phyloP scores from a whole-genome alignment of 2,329 filamentous ascomycete species.

The Arthroderma sp. region DNA sequence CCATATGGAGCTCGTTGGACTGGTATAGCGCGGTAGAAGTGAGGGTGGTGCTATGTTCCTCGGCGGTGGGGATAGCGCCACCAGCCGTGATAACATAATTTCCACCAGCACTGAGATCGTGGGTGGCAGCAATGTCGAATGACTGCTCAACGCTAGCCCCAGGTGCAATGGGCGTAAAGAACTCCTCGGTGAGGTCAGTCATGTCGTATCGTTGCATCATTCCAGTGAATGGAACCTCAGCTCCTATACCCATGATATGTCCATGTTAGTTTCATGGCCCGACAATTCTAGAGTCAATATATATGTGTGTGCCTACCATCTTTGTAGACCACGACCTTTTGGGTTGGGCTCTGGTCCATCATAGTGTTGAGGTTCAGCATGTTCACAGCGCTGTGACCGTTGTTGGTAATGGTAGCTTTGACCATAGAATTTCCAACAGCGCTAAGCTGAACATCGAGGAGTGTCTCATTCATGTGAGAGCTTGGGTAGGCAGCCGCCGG shows the following conservation, averaged over 20 bases:
- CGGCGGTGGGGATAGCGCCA: conserved; percentile 7
- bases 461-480: background rate
- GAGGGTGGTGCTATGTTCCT: conserved; percentile 36
- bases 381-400: background rate
- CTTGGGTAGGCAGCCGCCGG: background rate
- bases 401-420: conserved; percentile 12
- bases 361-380: conserved; percentile 11
- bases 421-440: conserved; percentile 9
- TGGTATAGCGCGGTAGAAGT: conserved; percentile 44
- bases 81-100: conserved; percentile 5
- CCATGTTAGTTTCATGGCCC: background rate
- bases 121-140: conserved; percentile 11
- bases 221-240: conserved; percentile 8
- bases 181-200: conserved; percentile 4
- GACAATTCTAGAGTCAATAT: background rate
- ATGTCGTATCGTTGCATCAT: background rate
- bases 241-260: background rate
- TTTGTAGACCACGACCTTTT: conserved; percentile 10
- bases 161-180: conserved; percentile 8
- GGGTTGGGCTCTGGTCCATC: conserved; percentile 8
- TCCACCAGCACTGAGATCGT: conserved; percentile 10
- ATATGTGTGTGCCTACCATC: conserved; percentile 6
- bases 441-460: conserved; percentile 8
- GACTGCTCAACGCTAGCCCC: conserved; percentile 4
- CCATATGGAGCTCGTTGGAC: conserved; percentile 47